phyloP scores from a whole-genome alignment of 1,284 basidiomycete genomes.

The Golubevia sp. region DNA sequence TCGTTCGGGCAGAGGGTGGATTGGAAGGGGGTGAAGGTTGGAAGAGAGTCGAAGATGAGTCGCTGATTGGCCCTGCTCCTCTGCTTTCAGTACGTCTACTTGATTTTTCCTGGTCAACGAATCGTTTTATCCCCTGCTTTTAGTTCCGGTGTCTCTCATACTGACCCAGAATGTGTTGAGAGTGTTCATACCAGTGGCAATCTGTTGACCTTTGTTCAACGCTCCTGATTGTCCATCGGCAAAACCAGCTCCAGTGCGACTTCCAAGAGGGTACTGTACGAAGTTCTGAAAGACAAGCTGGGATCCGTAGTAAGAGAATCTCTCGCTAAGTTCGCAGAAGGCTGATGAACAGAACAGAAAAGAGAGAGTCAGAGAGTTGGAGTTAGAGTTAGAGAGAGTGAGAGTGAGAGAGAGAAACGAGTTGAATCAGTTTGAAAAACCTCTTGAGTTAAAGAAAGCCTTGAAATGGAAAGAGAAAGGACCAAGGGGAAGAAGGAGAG shows the following conservation, averaged over 20 bases:
- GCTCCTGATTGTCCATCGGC: slow-evolving; percentile 32
- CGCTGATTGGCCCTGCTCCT: too few relatives aligned
- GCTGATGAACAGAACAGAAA: slow-evolving; percentile 45
- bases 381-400: too few relatives aligned
- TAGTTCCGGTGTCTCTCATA: too few relatives aligned
- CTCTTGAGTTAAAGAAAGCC: neutral
- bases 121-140: too few relatives aligned
- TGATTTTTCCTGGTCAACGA: too few relatives aligned
- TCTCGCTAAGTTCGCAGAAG: slow-evolving; percentile 57
- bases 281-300: slow-evolving; percentile 53
- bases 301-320: slow-evolving; percentile 57
- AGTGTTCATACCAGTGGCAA: slow-evolving; percentile 31
- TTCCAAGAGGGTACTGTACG: slow-evolving; percentile 39
- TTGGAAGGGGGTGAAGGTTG: slow-evolving; percentile 58
- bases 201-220: slow-evolving; percentile 43
- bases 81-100: too few relatives aligned
- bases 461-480: neutral
- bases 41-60: slow-evolving; percentile 9
- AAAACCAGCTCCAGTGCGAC: slow-evolving; percentile 30
- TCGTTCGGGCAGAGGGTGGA: too few relatives aligned
- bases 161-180: too few relatives aligned
- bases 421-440: neutral
- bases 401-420: too few relatives aligned
- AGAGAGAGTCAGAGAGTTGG: slow-evolving; percentile 49
- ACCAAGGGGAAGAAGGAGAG: neutral